Conservation (phyloP, 2,329 filamentous ascomycete genomes). For the Sphaerulina populicola region DNA sequence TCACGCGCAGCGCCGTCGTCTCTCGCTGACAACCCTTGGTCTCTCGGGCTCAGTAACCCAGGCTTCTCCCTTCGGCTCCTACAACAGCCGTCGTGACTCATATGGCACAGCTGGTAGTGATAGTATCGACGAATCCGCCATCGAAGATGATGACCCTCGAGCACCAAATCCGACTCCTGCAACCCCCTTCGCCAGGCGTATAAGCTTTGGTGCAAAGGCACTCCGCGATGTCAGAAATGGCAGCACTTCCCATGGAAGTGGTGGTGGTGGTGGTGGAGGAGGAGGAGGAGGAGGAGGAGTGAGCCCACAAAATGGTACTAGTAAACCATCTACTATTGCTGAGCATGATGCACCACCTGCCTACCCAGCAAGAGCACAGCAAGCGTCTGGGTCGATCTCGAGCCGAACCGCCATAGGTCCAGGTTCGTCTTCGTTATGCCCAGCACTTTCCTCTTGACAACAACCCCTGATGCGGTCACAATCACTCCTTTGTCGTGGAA, state of each 20-base stretch:
- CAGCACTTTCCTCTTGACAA: slow-evolving; percentile 7
- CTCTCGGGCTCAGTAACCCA: slow-evolving; percentile 39
- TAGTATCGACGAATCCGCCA: slow-evolving; percentile 43
- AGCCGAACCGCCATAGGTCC: slow-evolving; percentile 49
- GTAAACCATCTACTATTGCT: slow-evolving; percentile 26
- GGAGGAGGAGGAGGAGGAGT: slow-evolving; percentile 26
- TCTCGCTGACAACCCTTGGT: slow-evolving; percentile 45
- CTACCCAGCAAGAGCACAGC: slow-evolving; percentile 15
- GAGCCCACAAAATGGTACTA: slow-evolving; percentile 30
- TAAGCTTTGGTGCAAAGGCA: slow-evolving; percentile 83
- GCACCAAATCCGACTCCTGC: slow-evolving; percentile 33
- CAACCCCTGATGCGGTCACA: slow-evolving; percentile 16
- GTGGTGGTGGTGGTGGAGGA: slow-evolving; percentile 21
- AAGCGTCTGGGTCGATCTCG: slow-evolving; percentile 39
- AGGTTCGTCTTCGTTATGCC: slow-evolving; percentile 45
- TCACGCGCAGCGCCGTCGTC: slow-evolving; percentile 43
- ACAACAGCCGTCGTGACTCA: slow-evolving; percentile 38
- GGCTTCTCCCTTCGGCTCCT: slow-evolving; percentile 37
- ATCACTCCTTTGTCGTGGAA: background rate
- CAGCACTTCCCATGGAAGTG: slow-evolving; percentile 22
- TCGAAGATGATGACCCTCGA: slow-evolving; percentile 44
- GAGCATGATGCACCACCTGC: slow-evolving; percentile 14
- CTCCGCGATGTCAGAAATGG: slow-evolving; percentile 58
- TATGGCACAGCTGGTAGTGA: slow-evolving; percentile 37
- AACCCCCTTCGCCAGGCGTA: slow-evolving; percentile 70